Evolutionary conservation across 2,329 filamentous ascomycete genomes (phyloP).

Genomic region (Beauveria australis): DNA sequence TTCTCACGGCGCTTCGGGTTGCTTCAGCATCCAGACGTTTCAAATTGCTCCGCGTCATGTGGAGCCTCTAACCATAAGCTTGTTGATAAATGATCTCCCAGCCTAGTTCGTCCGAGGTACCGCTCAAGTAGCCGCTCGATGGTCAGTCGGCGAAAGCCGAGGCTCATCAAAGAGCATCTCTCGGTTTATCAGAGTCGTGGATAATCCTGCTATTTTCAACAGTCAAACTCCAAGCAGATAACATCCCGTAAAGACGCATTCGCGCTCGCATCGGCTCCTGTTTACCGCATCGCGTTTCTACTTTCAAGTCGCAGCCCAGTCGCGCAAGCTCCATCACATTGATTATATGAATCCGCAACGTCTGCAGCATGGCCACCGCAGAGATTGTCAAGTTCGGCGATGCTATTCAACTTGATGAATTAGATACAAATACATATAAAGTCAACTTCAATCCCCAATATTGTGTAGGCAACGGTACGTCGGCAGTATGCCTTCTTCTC

Average conservation of each 20-base stretch:
- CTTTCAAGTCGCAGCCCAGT: background rate
- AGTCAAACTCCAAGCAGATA: too few relatives aligned
- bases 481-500: background rate
- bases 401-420: conserved; percentile 15
- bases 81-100: background rate
- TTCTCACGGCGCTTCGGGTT: background rate
- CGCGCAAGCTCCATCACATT: background rate
- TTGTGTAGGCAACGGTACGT: conserved; percentile 19
- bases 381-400: conserved; percentile 12
- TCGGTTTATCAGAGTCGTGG: background rate
- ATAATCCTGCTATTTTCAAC: background rate
- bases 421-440: conserved; percentile 20
- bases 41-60: background rate
- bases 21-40: background rate
- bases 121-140: background rate
- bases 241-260: background rate
- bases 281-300: background rate
- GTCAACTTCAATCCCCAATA: conserved; percentile 16
- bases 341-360: background rate
- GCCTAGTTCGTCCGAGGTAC: background rate
- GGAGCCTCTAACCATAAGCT: background rate
- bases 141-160: background rate
- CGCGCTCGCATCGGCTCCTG: background rate
- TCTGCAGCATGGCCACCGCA: background rate
- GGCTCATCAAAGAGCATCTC: background rate